These are phyloP conservation scores for Bryoglossum gracile DNA, from an alignment of 495 filamentous ascomycete species.

Conservation along the genomic window DNA sequence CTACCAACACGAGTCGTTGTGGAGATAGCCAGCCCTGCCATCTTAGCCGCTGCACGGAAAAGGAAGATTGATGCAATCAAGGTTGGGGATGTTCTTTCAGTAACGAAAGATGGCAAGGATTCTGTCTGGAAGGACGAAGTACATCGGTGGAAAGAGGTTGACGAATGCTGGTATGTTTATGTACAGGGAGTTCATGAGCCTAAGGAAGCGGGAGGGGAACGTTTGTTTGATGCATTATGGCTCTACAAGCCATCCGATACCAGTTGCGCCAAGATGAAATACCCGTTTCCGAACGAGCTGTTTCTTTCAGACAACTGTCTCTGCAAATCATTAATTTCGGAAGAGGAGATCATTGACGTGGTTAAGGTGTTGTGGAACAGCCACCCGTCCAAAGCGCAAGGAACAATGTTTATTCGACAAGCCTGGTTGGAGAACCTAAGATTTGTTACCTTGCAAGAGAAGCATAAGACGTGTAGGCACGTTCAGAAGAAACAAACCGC, in stretches of 20 bases:
- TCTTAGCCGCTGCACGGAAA: not conserved
- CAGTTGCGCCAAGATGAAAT: constrained; percentile 52
- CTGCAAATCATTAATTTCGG: constrained; percentile 44
- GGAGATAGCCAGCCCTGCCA: not conserved
- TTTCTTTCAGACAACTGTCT: constrained; percentile 74
- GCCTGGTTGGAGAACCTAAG: constrained; percentile 43
- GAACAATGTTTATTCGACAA: constrained; percentile 59
- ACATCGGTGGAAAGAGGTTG: constrained; percentile 27
- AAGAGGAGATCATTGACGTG: constrained; percentile 44
- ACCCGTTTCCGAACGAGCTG: constrained; percentile 61
- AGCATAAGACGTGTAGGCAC: constrained; percentile 36
- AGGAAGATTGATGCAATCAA: constrained; percentile 21
- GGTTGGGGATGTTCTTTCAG: constrained; percentile 44
- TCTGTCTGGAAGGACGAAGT: constrained; percentile 48
- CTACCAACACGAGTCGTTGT: not conserved
- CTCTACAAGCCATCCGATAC: constrained; percentile 64
- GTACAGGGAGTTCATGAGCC: constrained; percentile 47
- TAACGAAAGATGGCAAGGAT: constrained; percentile 34
- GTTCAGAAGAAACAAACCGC: not conserved
- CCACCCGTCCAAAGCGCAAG: constrained; percentile 29
- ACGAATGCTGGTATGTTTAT: constrained; percentile 56
- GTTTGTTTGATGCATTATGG: constrained; percentile 58
- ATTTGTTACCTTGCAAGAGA: constrained; percentile 47
- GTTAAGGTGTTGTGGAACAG: constrained; percentile 50
- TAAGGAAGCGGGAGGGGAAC: constrained; percentile 28